Percentiles rank a stretch among this genome's conserved stretches.
phyloP scores from a whole-genome alignment of 805 yeast genomes.

The Blastobotrys robertii region DNA sequence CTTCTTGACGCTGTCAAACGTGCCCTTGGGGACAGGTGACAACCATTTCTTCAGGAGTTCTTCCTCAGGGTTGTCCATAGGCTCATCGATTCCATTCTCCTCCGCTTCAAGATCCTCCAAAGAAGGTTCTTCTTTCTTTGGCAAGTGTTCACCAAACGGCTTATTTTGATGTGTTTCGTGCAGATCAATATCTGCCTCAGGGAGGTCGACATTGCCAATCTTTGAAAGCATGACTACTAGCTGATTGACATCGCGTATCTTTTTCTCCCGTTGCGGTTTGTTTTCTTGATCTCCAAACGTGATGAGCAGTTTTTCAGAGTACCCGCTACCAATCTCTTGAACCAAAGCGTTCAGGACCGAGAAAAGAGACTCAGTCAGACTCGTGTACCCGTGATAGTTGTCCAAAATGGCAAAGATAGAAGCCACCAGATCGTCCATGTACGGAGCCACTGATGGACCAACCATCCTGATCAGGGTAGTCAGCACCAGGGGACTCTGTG shows the following conservation, averaged over 20 bases:
- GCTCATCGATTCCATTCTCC: slow-evolving; percentile 6
- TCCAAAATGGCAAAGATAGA: slow-evolving; percentile 73
- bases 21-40: slow-evolving; percentile 52
- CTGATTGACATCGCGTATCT: slow-evolving; percentile 25
- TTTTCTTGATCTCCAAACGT: slow-evolving; percentile 8
- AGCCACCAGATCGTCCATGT: slow-evolving; percentile 61
- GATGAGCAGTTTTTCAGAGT: slow-evolving; percentile 17
- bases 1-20: slow-evolving; percentile 50
- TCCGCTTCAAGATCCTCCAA: slow-evolving; percentile 29
- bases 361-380: slow-evolving; percentile 64
- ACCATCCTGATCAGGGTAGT: slow-evolving; percentile 61
- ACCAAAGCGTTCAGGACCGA: slow-evolving; percentile 39
- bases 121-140: slow-evolving; percentile 34
- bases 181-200: neutral
- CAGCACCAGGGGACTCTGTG: slow-evolving; percentile 61
- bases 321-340: slow-evolving; percentile 10
- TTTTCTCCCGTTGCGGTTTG: neutral
- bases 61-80: slow-evolving; percentile 26
- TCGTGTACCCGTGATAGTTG: slow-evolving; percentile 71
- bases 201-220: slow-evolving; percentile 23
- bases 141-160: slow-evolving; percentile 22
- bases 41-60: slow-evolving; percentile 41
- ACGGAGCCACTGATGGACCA: slow-evolving; percentile 54
- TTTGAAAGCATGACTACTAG: slow-evolving; percentile 12
- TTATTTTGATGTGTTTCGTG: slow-evolving; percentile 4